Conservation (phyloP, 306 rosid genomes). For the Ammopiptanthus mongolicus region DNA sequence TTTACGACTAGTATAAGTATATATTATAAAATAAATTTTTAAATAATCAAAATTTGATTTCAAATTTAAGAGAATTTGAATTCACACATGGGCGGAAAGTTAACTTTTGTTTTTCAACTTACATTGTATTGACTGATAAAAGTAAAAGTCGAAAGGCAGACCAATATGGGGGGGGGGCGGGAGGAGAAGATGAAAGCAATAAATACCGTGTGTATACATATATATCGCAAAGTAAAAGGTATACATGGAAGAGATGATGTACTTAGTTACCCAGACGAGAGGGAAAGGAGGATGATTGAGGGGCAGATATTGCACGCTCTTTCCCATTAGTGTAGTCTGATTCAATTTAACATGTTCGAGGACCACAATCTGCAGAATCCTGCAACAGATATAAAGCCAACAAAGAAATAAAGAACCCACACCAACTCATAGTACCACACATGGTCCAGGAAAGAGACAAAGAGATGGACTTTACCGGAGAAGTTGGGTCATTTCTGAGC, state of each 20-base stretch:
- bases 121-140: too few species aligned
- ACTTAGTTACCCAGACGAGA: constrained; percentile 1
- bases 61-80: too few species aligned
- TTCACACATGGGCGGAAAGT: too few species aligned
- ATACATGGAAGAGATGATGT: neutral
- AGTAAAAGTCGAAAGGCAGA: too few species aligned
- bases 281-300: neutral
- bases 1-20: too few species aligned
- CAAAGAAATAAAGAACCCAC: constrained; percentile 15
- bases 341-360: constrained; percentile 6
- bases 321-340: constrained; percentile 1
- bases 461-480: neutral
- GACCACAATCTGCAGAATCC: constrained; percentile 6
- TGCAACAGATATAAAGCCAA: constrained; percentile 15
- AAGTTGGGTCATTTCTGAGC: constrained; percentile 12
- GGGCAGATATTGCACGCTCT: neutral
- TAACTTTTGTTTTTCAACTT: too few species aligned
- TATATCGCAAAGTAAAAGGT: too few species aligned
- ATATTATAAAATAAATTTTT: too few species aligned
- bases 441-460: constrained; percentile 20
- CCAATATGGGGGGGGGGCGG: neutral
- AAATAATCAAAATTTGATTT: too few species aligned
- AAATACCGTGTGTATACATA: too few species aligned
- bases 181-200: neutral
- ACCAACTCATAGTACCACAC: constrained; percentile 6